Conservation (phyloP, 1,284 basidiomycete species). For the Pholiota adiposa region DNA sequence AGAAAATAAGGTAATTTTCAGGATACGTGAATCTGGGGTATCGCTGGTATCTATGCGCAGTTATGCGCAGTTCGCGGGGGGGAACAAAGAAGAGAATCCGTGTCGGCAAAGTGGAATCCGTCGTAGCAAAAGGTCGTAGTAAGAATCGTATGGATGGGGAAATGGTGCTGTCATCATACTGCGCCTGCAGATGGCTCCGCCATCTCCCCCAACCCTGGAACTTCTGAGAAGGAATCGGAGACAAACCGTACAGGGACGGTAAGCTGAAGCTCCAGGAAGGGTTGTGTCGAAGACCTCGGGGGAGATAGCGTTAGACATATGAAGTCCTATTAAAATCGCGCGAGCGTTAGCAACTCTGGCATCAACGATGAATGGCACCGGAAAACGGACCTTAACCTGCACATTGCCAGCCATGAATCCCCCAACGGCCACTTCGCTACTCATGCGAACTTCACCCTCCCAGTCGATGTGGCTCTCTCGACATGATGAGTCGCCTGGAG, state of each 20-base stretch:
- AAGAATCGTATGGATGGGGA: background rate
- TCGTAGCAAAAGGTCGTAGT: background rate
- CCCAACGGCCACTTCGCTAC: slow-evolving; percentile 36
- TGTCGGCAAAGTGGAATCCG: background rate
- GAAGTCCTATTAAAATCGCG: slow-evolving; percentile 49
- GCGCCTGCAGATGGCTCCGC: background rate
- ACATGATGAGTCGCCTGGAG: slow-evolving; percentile 9
- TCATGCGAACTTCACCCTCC: slow-evolving; percentile 46
- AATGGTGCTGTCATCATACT: background rate
- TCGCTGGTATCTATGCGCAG: background rate
- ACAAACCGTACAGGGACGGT: slow-evolving; percentile 53
- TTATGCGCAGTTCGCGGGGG: background rate
- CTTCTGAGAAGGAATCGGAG: slow-evolving; percentile 51
- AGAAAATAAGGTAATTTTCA: background rate
- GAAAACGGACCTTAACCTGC: slow-evolving; percentile 41
- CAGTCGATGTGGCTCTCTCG: slow-evolving; percentile 43
- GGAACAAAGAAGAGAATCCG: background rate
- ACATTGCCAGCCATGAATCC: slow-evolving; percentile 44
- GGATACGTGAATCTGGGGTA: background rate
- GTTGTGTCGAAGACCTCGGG: slow-evolving; percentile 30
- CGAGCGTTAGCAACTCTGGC: slow-evolving; percentile 10
- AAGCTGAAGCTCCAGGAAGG: slow-evolving; percentile 40
- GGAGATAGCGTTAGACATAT: slow-evolving; percentile 48
- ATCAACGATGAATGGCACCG: slow-evolving; percentile 7
- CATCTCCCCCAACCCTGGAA: slow-evolving; percentile 21